Conservation (phyloP, 495 filamentous ascomycete genomes). For the Alectoria sarmentosa region DNA sequence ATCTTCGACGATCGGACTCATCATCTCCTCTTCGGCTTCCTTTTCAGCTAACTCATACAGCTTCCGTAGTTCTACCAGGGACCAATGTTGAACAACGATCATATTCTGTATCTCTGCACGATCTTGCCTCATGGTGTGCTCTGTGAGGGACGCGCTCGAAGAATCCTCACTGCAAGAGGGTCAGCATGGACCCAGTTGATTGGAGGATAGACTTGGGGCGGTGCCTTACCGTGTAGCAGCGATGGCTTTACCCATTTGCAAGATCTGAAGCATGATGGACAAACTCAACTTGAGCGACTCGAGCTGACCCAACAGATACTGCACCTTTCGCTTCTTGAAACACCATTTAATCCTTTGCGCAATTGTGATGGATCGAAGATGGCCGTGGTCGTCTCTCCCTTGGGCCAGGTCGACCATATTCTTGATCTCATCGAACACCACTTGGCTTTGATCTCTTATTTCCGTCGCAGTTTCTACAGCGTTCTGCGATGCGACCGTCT, state of each 20-base stretch:
- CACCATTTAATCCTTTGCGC: conserved; percentile 40
- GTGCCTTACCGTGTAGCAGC: conserved; percentile 19
- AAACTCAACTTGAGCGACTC: conserved; percentile 42
- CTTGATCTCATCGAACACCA: conserved; percentile 40
- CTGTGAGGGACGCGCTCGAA: conserved; percentile 17
- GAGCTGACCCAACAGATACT: conserved; percentile 40
- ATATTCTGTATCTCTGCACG: conserved; percentile 42
- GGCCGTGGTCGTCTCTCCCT: conserved; percentile 29
- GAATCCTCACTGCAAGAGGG: conserved; percentile 14
- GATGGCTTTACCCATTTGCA: conserved; percentile 35
- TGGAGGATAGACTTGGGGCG: background rate
- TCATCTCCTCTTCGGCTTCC: conserved; percentile 30
- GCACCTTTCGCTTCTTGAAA: conserved; percentile 40
- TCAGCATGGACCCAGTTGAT: conserved; percentile 6
- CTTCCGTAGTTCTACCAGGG: conserved; percentile 35
- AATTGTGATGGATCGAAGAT: conserved; percentile 30
- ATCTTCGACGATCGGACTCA: conserved; percentile 20
- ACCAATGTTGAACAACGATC: conserved; percentile 43
- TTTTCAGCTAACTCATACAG: conserved; percentile 37
- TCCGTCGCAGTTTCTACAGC: conserved; percentile 37
- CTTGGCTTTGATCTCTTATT: conserved; percentile 36
- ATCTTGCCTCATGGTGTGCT: conserved; percentile 37
- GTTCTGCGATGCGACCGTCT: conserved; percentile 28
- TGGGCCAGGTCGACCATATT: conserved; percentile 39
- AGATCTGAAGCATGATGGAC: conserved; percentile 36